Evolutionary conservation across 352 stramenopile species (phyloP).

Genomic region (Phytophthora sansomeana): DNA sequence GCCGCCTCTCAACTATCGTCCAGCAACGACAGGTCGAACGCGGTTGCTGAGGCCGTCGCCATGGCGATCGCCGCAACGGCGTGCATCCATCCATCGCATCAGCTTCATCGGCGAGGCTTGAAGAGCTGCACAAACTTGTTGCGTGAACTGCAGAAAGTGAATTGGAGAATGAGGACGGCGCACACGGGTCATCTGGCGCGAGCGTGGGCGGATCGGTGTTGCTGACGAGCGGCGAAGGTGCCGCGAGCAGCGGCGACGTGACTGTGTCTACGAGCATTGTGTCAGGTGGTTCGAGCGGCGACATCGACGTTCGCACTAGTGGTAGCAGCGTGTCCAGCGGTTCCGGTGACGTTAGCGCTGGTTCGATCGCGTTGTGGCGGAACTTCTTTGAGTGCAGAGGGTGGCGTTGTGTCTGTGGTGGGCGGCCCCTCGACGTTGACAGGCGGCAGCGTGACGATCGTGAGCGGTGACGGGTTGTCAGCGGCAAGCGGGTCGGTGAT

Average conservation of each 20-base stretch:
- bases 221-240: constrained; percentile 27
- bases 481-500: constrained; percentile 23
- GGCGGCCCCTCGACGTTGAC: constrained; percentile 32
- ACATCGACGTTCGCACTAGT: constrained; percentile 23
- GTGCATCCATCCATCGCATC: constrained; percentile 22
- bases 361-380: constrained; percentile 36
- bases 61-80: constrained; percentile 18
- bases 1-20: constrained; percentile 49
- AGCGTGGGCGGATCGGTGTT: constrained; percentile 25
- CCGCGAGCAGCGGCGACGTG: constrained; percentile 26
- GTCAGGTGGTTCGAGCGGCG: constrained; percentile 22
- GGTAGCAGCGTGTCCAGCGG: constrained; percentile 30
- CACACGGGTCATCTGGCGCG: constrained; percentile 25
- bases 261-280: constrained; percentile 22
- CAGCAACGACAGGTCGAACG: constrained; percentile 29
- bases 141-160: constrained; percentile 6
- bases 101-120: constrained; percentile 28
- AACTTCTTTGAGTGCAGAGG: constrained; percentile 33
- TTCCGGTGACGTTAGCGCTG: constrained; percentile 30
- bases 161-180: constrained; percentile 28
- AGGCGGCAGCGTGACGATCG: too few relatives aligned
- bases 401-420: constrained; percentile 28
- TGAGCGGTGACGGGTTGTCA: constrained; percentile 15
- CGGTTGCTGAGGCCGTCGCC: constrained; percentile 7
- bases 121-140: neutral